Evolutionary conservation across 2,329 filamentous ascomycete genomes (phyloP).

Genomic region (Hortaea werneckii): DNA sequence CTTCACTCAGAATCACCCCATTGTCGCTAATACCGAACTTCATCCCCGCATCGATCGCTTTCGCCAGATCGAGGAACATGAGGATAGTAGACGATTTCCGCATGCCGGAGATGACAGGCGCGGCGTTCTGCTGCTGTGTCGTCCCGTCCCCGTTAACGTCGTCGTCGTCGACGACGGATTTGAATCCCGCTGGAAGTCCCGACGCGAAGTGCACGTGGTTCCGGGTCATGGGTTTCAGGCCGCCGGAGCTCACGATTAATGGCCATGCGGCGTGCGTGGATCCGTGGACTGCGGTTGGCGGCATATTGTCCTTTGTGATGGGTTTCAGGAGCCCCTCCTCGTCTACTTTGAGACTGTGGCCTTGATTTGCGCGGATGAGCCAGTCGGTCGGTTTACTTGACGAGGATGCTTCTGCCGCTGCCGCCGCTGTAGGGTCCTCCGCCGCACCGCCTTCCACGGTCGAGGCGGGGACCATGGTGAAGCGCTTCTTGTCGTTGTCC

Average conservation of each 20-base stretch:
- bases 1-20: constrained; percentile 37
- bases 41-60: constrained; percentile 63
- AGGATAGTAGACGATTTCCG: constrained; percentile 51
- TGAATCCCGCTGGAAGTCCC: constrained; percentile 50
- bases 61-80: constrained; percentile 69
- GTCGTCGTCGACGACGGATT: constrained; percentile 23
- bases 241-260: constrained; percentile 63
- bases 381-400: constrained; percentile 52
- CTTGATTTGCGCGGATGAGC: constrained; percentile 91
- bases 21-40: constrained; percentile 48
- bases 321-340: constrained; percentile 61
- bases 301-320: constrained; percentile 43
- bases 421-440: neutral
- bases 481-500: constrained; percentile 83
- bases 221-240: constrained; percentile 68
- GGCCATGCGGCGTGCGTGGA: constrained; percentile 77
- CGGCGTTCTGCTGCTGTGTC: constrained; percentile 20
- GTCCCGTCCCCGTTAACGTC: neutral
- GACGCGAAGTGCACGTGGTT: constrained; percentile 87
- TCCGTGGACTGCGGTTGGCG: constrained; percentile 61
- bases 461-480: constrained; percentile 56
- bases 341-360: constrained; percentile 72
- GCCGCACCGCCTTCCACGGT: constrained; percentile 5
- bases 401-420: constrained; percentile 6
- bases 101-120: constrained; percentile 49